phyloP scores from a whole-genome alignment of 1,139 yeast genomes.

The Martiniozyma asiatica region DNA sequence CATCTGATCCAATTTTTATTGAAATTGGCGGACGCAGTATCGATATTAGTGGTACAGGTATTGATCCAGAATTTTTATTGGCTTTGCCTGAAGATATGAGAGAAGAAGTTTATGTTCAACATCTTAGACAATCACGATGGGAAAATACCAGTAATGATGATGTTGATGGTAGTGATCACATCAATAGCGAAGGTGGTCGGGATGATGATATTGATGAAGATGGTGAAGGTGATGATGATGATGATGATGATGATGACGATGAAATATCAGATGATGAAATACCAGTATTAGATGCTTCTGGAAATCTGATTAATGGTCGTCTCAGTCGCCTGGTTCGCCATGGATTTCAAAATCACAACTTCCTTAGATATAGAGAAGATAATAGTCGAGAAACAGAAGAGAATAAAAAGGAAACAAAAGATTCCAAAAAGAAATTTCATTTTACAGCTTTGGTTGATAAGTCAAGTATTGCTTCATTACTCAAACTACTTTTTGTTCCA shows the following conservation, averaged over 20 bases:
- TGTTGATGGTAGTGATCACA: constrained; percentile 17
- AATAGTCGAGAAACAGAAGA: constrained; percentile 1
- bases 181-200: no score
- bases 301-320: background rate
- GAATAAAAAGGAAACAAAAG: constrained; percentile 19
- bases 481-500: constrained; percentile 65
- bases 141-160: constrained; percentile 34
- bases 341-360: background rate
- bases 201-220: constrained; percentile 7
- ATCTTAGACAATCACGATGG: constrained; percentile 45
- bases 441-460: constrained; percentile 66
- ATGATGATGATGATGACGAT: constrained; percentile 18
- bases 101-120: constrained; percentile 85
- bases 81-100: constrained; percentile 91
- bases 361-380: constrained; percentile 2
- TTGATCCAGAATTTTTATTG: constrained; percentile 82
- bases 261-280: constrained; percentile 5
- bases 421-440: constrained; percentile 26
- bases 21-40: constrained; percentile 69
- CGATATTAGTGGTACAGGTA: constrained; percentile 71
- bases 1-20: constrained; percentile 52
- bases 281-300: background rate
- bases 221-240: constrained; percentile 18
- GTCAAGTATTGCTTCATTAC: constrained; percentile 61
- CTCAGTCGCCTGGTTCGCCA: background rate